Base-by-base conservation (phyloP, 1,284 basidiomycete genomes). In the Malassezia arunalokei region DNA sequence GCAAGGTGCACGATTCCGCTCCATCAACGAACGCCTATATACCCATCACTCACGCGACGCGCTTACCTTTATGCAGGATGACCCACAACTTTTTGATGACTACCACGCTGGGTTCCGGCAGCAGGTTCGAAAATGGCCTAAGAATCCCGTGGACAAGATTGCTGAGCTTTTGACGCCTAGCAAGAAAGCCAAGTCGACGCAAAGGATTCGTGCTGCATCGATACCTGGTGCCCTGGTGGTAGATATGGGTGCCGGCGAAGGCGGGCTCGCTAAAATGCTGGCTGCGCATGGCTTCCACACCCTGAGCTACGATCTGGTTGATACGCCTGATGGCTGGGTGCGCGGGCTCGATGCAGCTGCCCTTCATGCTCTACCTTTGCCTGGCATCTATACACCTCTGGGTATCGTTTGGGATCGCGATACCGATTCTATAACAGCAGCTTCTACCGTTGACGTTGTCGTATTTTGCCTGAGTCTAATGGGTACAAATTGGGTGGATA, bases 181-280 rank as follows among this genome's bases (percentile, higher is more conserved):
- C 6, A 40, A 38, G 40, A 31, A 51, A 37, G 15, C 31, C 24
- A 11, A 35, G 11, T 11, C 33, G 11, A 15, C 11, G 11, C 3
- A 8, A 9, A 3, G 48, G 29, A 17, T 44, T 3, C 45, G 51
- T 27, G 51, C 55, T n/a, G 35, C 40, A 6, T 15, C 24, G 31
- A 33, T 33, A 11, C 79, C 78, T 50, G 62, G 64, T 3, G 83
- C 84, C 0, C 76, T 96, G 54, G 82, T 99, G 43, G 89, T 82
- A 20, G 94, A 99, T 75, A 78, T 98, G 20, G 94, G 94, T 6
- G 96, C 91, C 61, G 94, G 94, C 11, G 90, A 96, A 68, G 94
- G 89, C 9, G 81, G 84, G 2, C 79, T 99, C 17, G 91, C 90
- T 0, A 82, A 61, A 40, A 57, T 58, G 35, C 39, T 72, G 12